Evolutionary conservation across 2,329 filamentous ascomycete genomes (phyloP).

Genomic region (Nannizziopsis arthrosporioides): DNA sequence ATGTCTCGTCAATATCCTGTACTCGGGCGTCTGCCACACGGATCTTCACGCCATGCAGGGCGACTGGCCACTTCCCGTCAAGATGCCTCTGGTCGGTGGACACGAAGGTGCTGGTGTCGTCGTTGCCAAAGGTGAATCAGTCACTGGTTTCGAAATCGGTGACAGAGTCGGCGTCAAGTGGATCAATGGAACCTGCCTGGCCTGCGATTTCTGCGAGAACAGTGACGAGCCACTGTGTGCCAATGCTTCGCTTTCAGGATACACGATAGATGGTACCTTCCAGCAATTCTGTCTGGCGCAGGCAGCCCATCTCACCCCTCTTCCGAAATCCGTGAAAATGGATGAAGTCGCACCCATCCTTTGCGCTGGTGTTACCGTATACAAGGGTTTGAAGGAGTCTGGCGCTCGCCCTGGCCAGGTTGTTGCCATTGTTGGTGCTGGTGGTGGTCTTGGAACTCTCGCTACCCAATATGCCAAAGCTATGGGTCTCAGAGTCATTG

Average conservation of each 20-base stretch:
- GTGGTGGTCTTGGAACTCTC: conserved; percentile 67
- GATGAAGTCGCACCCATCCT: conserved; percentile 69
- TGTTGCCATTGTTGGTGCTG: conserved; percentile 75
- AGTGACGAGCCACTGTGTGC: conserved; percentile 73
- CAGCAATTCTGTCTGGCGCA: conserved; percentile 87
- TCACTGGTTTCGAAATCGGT: conserved; percentile 66
- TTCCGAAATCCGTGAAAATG: conserved; percentile 64
- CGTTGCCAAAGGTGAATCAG: conserved; percentile 65
- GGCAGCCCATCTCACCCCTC: conserved; percentile 69
- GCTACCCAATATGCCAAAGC: conserved; percentile 81
- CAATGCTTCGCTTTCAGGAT: conserved; percentile 66
- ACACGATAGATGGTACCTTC: conserved; percentile 86
- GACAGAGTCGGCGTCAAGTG: conserved; percentile 84
- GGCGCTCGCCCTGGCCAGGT: conserved; percentile 60
- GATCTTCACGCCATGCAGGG: conserved; percentile 72
- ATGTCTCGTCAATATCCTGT: conserved; percentile 84
- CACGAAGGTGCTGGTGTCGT: conserved; percentile 71
- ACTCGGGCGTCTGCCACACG: conserved; percentile 82
- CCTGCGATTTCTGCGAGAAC: conserved; percentile 71
- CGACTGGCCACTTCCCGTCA: conserved; percentile 76
- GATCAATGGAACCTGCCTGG: conserved; percentile 77
- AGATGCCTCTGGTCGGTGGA: conserved; percentile 76
- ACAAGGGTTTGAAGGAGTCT: conserved; percentile 84
- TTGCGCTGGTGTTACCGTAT: conserved; percentile 77
- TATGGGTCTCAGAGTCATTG: conserved; percentile 72